Evolutionary conservation across 1,284 basidiomycete species (phyloP).

Genomic region (Cryptococcus deneoformans): DNA sequence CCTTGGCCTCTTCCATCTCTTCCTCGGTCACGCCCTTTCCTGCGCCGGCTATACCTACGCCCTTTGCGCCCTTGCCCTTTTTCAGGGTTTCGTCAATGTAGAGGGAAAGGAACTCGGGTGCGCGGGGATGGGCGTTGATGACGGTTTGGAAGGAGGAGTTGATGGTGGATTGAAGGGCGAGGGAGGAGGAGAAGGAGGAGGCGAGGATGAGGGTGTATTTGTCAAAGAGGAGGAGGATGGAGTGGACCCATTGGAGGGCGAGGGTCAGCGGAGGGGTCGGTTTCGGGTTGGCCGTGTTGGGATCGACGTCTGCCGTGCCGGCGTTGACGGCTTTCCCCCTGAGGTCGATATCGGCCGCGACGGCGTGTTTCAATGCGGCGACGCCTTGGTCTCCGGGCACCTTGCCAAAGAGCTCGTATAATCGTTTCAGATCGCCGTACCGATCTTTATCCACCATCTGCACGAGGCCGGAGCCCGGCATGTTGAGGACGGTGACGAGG

Average conservation of each 20-base stretch:
- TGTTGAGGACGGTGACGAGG: constrained; percentile 68
- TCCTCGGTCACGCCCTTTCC: no score
- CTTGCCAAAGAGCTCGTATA: constrained; percentile 72
- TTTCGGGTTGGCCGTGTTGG: constrained; percentile 9
- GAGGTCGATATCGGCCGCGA: constrained; percentile 63
- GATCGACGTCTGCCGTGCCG: constrained; percentile 46
- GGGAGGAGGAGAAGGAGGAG: constrained; percentile 67
- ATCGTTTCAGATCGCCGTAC: constrained; percentile 69
- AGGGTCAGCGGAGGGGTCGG: constrained; percentile 34
- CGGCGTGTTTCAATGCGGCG: constrained; percentile 66
- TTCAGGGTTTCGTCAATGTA: constrained; percentile 98
- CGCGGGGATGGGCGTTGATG: constrained; percentile 82
- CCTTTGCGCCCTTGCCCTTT: constrained; percentile 58
- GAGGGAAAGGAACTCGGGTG: constrained; percentile 92
- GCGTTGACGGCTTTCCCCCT: constrained; percentile 86
- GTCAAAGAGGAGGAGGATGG: constrained; percentile 87
- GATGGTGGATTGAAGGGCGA: constrained; percentile 75
- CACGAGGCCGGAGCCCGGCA: constrained; percentile 82
- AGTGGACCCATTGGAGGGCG: constrained; percentile 88
- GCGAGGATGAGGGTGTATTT: constrained; percentile 78
- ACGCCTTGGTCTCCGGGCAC: constrained; percentile 58
- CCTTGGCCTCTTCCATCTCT: no score
- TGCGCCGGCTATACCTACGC: no score
- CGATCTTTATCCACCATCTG: constrained; percentile 80
- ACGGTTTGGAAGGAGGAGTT: constrained; percentile 94